Evolutionary conservation across 1,139 yeast genomes (phyloP).

Genomic region (Geotrichum reessii): DNA sequence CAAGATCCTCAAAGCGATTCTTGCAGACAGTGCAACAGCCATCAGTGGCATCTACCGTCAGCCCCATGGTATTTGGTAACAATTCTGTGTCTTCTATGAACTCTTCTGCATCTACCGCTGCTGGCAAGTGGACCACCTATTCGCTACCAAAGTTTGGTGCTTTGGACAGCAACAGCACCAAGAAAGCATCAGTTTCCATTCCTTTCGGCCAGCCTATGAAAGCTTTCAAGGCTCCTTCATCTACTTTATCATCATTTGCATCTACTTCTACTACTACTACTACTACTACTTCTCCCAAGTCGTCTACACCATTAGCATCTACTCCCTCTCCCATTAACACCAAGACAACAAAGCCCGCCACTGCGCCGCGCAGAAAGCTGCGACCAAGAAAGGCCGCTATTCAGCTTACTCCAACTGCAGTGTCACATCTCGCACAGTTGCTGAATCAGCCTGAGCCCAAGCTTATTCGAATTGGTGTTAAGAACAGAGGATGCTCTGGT

Average conservation of each 20-base stretch:
- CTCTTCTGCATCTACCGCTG: slow-evolving; percentile 3
- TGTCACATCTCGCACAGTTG: slow-evolving; percentile 60
- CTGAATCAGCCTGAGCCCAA: slow-evolving; percentile 81
- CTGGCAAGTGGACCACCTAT: slow-evolving; percentile 17
- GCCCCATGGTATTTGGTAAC: slow-evolving; percentile 16
- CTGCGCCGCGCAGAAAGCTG: slow-evolving; percentile 50
- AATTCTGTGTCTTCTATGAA: not conserved
- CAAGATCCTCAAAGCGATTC: slow-evolving; percentile 18
- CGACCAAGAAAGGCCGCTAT: slow-evolving; percentile 87
- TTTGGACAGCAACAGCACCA: not conserved
- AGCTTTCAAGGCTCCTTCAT: not conserved
- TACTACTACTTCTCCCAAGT: not conserved
- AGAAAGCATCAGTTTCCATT: not conserved
- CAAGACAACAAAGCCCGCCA: slow-evolving; percentile 24
- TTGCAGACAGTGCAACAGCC: slow-evolving; percentile 19
- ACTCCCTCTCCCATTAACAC: slow-evolving; percentile 32
- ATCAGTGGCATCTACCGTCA: slow-evolving; percentile 6
- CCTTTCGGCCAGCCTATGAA: slow-evolving; percentile 4
- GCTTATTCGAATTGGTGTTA: slow-evolving; percentile 86
- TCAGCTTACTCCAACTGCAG: slow-evolving; percentile 67
- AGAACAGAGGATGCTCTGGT: slow-evolving; percentile 95
- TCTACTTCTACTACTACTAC: not conserved
- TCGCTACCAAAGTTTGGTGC: slow-evolving; percentile 14
- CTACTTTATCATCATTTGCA: slow-evolving; percentile 10
- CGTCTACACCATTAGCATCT: slow-evolving; percentile 25